Percentiles rank a stretch among this genome's conserved stretches.
Evolutionary conservation across 306 rosid species (phyloP).

Genomic region (Vigna hirtella): DNA sequence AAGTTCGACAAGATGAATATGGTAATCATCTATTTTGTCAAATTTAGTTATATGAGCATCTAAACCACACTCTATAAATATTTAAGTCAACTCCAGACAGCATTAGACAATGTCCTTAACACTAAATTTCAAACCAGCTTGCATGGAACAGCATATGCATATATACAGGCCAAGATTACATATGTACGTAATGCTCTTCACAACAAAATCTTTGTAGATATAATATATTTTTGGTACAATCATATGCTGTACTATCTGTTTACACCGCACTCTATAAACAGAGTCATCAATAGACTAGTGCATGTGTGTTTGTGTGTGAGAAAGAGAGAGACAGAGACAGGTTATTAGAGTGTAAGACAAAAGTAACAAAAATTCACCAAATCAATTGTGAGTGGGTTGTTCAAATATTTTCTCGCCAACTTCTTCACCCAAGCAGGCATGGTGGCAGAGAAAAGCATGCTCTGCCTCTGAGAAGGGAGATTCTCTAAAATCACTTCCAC

Average conservation of each 20-base stretch:
- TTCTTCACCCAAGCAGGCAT: slow-evolving; percentile 97
- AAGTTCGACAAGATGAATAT: background rate
- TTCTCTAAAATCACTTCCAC: slow-evolving; percentile 83
- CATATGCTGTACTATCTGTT: background rate
- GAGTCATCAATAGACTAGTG: background rate
- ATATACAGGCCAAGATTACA: background rate
- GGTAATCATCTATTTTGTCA: background rate
- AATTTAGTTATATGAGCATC: background rate
- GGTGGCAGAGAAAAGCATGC: slow-evolving; percentile 98
- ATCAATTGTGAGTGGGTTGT: slow-evolving; percentile 93
- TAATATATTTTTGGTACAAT: background rate
- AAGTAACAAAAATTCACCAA: slow-evolving; percentile 64
- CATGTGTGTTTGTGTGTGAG: no score
- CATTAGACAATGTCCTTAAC: background rate
- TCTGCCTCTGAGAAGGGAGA: slow-evolving; percentile 83
- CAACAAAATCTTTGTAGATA: background rate
- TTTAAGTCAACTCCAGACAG: background rate
- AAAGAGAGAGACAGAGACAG: no score
- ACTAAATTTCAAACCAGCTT: background rate
- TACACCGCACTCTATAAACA: background rate
- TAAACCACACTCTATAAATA: background rate
- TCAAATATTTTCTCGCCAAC: slow-evolving; percentile 79
- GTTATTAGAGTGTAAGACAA: background rate
- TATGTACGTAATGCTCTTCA: background rate
- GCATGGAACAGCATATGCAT: background rate